phyloP scores from a whole-genome alignment of 768 basidiomycete species.

The Boletus tomentosulus region DNA sequence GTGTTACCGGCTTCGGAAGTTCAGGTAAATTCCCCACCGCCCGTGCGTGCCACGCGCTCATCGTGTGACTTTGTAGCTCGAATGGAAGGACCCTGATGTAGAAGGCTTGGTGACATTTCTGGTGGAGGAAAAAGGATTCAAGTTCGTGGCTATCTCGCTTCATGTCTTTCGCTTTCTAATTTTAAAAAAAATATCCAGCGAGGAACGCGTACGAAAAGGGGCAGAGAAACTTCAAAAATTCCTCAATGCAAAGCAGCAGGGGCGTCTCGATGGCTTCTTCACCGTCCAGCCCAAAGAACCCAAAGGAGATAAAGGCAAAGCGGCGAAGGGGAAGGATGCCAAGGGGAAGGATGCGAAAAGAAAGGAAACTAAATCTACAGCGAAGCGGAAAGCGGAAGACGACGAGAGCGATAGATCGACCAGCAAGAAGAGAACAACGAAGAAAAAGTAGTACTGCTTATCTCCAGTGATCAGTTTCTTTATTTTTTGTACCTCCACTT shows the following conservation, averaged over 20 bases:
- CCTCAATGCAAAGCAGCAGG: slow-evolving; percentile 89
- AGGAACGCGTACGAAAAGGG: slow-evolving; percentile 93
- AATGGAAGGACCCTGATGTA: slow-evolving; percentile 91
- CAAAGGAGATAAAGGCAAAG: slow-evolving; percentile 46
- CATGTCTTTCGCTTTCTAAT: neutral
- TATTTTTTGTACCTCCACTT: slow-evolving; percentile 3
- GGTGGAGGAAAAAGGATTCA: slow-evolving; percentile 95
- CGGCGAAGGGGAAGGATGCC: slow-evolving; percentile 39
- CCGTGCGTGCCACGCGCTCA: neutral
- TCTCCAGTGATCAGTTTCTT: neutral
- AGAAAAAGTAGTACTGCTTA: slow-evolving; percentile 27
- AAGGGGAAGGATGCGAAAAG: slow-evolving; percentile 38
- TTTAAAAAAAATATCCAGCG: no score
- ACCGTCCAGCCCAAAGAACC: slow-evolving; percentile 60
- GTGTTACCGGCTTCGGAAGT: slow-evolving; percentile 82
- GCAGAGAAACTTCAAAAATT: slow-evolving; percentile 90
- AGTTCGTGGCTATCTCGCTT: slow-evolving; percentile 41
- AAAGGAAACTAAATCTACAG: slow-evolving; percentile 11
- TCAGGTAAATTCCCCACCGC: slow-evolving; percentile 49
- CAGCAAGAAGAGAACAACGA: slow-evolving; percentile 41
- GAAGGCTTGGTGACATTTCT: slow-evolving; percentile 93
- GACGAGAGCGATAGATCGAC: slow-evolving; percentile 30
- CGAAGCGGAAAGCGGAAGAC: slow-evolving; percentile 32
- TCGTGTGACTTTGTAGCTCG: slow-evolving; percentile 50
- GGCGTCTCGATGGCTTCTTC: slow-evolving; percentile 95